A percentile compares a stretch with the other conserved stretches of the same genome.
Conservation (phyloP, 2,329 filamentous ascomycete species). For the Colletotrichum sublineola region DNA sequence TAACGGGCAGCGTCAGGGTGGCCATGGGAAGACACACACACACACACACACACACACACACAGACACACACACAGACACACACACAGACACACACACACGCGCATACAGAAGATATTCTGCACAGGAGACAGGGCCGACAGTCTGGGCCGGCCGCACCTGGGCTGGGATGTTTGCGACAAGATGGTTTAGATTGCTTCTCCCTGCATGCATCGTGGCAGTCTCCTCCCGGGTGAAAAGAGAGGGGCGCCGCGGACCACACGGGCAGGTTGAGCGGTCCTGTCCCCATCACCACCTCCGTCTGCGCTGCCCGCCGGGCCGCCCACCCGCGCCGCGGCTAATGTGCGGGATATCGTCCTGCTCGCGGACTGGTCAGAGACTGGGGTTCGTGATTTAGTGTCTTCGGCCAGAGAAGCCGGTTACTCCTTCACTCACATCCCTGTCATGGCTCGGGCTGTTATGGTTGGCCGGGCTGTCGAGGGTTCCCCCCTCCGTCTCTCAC, state of each 20-base stretch:
- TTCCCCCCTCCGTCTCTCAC: too few relatives aligned
- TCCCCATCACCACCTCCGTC: slow-evolving; percentile 16
- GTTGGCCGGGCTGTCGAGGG: neutral
- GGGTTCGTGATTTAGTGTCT: neutral
- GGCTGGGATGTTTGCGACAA: slow-evolving; percentile 16
- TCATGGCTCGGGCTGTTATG: neutral
- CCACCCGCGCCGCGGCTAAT: slow-evolving; percentile 38
- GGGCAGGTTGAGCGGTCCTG: neutral
- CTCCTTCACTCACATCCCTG: slow-evolving; percentile 30
- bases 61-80: neutral
- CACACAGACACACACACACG: neutral
- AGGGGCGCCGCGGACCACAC: slow-evolving; percentile 13
- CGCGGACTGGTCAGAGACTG: slow-evolving; percentile 32
- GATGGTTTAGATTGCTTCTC: slow-evolving; percentile 28
- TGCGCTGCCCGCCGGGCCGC: slow-evolving; percentile 39
- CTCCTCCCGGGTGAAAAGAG: slow-evolving; percentile 23
- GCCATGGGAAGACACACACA: neutral
- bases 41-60: too few relatives aligned
- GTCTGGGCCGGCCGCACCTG: neutral
- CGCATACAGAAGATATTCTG: neutral
- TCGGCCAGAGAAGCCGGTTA: slow-evolving; percentile 34
- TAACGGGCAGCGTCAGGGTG: slow-evolving; percentile 1
- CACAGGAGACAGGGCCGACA: slow-evolving; percentile 27
- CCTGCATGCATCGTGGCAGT: slow-evolving; percentile 17
- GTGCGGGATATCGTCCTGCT: slow-evolving; percentile 21